phyloP scores from a whole-genome alignment of 2,329 filamentous ascomycete genomes.

The Colletotrichum scovillei region DNA sequence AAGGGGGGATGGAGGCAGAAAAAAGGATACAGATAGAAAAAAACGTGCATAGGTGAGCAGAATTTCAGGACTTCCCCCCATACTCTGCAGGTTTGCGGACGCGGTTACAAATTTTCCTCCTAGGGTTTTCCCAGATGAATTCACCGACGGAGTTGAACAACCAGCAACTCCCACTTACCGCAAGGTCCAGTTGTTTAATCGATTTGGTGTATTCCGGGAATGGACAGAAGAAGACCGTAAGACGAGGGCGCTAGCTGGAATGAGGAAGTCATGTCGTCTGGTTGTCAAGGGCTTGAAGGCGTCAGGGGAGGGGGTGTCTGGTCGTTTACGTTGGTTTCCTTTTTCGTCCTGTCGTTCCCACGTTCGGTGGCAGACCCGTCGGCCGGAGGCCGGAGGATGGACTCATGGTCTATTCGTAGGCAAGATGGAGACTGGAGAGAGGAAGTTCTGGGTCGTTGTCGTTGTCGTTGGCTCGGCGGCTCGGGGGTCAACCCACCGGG shows the following conservation, averaged over 20 bases:
- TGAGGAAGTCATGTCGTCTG: not conserved
- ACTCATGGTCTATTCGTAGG: too few species aligned
- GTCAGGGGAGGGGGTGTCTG: not conserved
- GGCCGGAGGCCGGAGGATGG: not conserved
- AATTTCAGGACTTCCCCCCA: not conserved
- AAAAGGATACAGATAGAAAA: not conserved
- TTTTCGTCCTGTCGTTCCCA: not conserved
- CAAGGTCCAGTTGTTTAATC: not conserved
- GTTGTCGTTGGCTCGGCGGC: not conserved
- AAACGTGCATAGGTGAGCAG: not conserved
- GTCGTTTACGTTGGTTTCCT: conserved; percentile 11
- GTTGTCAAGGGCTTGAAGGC: too few species aligned
- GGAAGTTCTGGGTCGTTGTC: not conserved
- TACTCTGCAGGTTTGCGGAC: not conserved
- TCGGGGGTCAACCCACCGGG: conserved; percentile 11
- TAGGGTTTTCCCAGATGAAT: not conserved
- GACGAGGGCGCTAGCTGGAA: not conserved
- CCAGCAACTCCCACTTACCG: not conserved
- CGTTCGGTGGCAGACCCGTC: conserved; percentile 14
- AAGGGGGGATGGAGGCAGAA: not conserved
- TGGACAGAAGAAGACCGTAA: not conserved
- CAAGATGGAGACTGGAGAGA: too few species aligned
- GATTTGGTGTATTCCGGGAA: not conserved
- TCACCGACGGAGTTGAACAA: too few species aligned
- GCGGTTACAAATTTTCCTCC: not conserved